These are phyloP conservation scores for Alternaria sp. DNA, from an alignment of 2,329 filamentous ascomycete genomes.

Conservation along the genomic window DNA sequence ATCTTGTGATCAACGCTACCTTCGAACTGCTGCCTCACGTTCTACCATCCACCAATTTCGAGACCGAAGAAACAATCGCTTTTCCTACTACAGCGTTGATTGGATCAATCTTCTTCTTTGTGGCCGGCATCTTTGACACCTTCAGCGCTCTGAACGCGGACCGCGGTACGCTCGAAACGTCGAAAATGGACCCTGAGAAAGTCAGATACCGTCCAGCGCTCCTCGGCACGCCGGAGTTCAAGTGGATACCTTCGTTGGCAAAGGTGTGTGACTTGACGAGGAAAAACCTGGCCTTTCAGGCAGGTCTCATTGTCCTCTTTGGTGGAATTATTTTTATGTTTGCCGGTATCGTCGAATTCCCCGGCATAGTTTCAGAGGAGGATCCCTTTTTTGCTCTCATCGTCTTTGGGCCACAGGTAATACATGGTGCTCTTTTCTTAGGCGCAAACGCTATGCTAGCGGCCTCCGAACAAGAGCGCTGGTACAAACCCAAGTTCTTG, in stretches of 20 bases:
- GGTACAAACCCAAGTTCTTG: conserved; percentile 36
- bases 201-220: conserved; percentile 37
- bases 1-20: conserved; percentile 39
- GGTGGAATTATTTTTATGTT: conserved; percentile 45
- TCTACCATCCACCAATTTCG: conserved; percentile 18
- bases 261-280: conserved; percentile 32
- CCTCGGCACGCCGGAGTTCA: conserved; percentile 35
- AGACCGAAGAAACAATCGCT: conserved; percentile 31
- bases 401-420: conserved; percentile 39
- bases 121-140: conserved; percentile 39
- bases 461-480: conserved; percentile 35
- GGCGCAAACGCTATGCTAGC: conserved; percentile 42
- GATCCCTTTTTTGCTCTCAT: conserved; percentile 24
- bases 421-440: conserved; percentile 39
- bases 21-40: conserved; percentile 37
- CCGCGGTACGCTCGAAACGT: conserved; percentile 25
- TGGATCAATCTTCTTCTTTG: conserved; percentile 40
- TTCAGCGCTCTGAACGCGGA: conserved; percentile 38
- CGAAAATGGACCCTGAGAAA: conserved; percentile 17
- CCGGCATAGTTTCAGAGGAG: conserved; percentile 33
- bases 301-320: conserved; percentile 41
- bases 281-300: conserved; percentile 39
- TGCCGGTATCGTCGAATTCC: conserved; percentile 41
- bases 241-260: conserved; percentile 31
- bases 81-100: conserved; percentile 36